Percentiles rank a stretch among this genome's conserved stretches.
phyloP scores from a whole-genome alignment of 176 grass and related monocot species.

The Oryza longistaminata region DNA sequence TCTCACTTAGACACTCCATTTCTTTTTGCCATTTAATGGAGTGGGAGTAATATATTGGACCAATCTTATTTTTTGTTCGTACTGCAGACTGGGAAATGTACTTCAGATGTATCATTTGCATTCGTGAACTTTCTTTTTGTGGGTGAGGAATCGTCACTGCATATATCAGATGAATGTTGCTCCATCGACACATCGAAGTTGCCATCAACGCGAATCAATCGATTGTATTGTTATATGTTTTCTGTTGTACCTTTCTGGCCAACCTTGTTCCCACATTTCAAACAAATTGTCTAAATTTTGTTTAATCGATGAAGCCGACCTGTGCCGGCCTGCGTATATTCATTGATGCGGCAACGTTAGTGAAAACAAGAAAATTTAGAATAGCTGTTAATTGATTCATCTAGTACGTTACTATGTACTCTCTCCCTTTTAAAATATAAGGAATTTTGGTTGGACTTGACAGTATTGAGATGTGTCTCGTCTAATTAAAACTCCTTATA shows the following conservation, averaged over 20 bases:
- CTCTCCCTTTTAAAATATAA: too few relatives aligned
- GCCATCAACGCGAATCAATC: not conserved
- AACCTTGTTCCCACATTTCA: not conserved
- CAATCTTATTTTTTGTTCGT: not conserved
- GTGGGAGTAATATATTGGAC: not conserved
- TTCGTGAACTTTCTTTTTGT: not conserved
- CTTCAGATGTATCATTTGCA: constrained; percentile 16
- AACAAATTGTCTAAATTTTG: too few relatives aligned
- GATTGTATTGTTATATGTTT: not conserved
- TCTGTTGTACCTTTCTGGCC: too few relatives aligned
- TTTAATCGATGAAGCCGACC: too few relatives aligned
- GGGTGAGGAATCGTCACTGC: not conserved
- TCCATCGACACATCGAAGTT: not conserved
- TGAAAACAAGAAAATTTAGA: too few relatives aligned
- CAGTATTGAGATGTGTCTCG: too few relatives aligned
- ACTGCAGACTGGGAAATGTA: not conserved
- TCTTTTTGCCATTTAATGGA: not conserved
- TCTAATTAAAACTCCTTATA: too few relatives aligned
- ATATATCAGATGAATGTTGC: not conserved
- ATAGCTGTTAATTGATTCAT: too few relatives aligned
- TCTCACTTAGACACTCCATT: not conserved
- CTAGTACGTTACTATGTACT: too few relatives aligned
- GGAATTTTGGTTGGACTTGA: too few relatives aligned
- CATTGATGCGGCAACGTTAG: too few relatives aligned
- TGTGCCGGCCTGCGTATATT: too few relatives aligned